These are phyloP conservation scores for Anthoceros angustus DNA, from an alignment of 225 moss, liverwort and hornwort species.

Conservation along the genomic window DNA sequence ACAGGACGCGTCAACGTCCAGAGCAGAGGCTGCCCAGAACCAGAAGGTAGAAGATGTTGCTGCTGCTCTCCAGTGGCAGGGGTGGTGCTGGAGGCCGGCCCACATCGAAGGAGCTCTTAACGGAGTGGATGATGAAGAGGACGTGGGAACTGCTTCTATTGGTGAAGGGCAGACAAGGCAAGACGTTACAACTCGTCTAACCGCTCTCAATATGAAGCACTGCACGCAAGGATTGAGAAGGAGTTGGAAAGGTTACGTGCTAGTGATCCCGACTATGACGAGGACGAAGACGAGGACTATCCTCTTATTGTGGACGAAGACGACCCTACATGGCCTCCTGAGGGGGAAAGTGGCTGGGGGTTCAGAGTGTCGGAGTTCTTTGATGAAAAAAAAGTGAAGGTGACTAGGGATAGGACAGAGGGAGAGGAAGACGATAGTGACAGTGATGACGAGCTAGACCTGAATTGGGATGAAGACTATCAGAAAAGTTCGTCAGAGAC, in stretches of 20 bases:
- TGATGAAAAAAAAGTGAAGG: constrained; percentile 32
- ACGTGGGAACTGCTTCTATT: background rate
- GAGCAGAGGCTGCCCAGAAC: no score
- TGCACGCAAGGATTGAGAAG: constrained; percentile 2
- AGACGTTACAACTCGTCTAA: no score
- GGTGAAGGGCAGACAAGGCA: background rate
- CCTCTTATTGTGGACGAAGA: constrained; percentile 45
- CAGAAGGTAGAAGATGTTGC: no score
- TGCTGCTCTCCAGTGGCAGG: no score
- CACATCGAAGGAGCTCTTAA: background rate
- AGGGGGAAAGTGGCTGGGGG: constrained; percentile 44
- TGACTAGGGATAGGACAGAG: constrained; percentile 9
- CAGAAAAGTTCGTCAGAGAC: constrained; percentile 38
- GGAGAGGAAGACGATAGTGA: constrained; percentile 16
- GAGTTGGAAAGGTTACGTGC: background rate
- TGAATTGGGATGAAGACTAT: constrained; percentile 40
- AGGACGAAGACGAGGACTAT: constrained; percentile 10
- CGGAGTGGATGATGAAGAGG: background rate
- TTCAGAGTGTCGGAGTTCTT: constrained; percentile 48
- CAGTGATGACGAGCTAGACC: constrained; percentile 18
- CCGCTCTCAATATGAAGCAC: no score
- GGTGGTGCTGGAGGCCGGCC: background rate
- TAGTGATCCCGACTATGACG: constrained; percentile 10
- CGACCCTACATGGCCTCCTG: constrained; percentile 47
- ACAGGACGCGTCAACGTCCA: no score